Percentiles rank a stretch among this genome's conserved stretches.
phyloP scores from a whole-genome alignment of 306 rosid species.

The Acacia melanoxylon region DNA sequence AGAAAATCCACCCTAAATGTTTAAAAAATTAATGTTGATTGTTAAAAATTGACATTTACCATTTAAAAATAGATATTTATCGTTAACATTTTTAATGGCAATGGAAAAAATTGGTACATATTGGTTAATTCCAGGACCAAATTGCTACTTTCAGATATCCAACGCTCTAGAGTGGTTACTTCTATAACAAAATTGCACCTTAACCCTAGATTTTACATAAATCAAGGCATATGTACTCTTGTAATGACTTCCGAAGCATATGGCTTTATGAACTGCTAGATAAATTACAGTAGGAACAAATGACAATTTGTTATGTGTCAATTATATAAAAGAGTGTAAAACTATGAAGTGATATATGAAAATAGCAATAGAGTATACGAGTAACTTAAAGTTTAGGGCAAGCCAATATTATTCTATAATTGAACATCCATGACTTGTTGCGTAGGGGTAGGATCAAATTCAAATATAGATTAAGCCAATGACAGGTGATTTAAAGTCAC shows the following conservation, averaged over 20 bases:
- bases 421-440: background rate
- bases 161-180: too few species aligned
- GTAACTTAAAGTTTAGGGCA: background rate
- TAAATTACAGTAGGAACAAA: background rate
- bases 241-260: background rate
- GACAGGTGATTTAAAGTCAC: constrained; percentile 28
- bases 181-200: too few species aligned
- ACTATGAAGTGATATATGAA: background rate
- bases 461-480: background rate
- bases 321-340: background rate
- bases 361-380: background rate
- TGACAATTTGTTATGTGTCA: background rate
- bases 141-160: too few species aligned
- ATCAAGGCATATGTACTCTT: background rate
- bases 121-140: too few species aligned
- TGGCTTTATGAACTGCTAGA: background rate
- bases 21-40: too few species aligned
- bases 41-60: too few species aligned
- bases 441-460: constrained; percentile 31
- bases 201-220: background rate
- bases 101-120: too few species aligned
- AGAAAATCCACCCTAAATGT: too few species aligned
- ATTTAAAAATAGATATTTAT: too few species aligned
- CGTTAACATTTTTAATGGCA: too few species aligned
- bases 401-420: background rate